Percentiles rank a stretch among this genome's conserved stretches.
Conservation (phyloP, 2,329 filamentous ascomycete species). For the Pleurostoma richardsiae region DNA sequence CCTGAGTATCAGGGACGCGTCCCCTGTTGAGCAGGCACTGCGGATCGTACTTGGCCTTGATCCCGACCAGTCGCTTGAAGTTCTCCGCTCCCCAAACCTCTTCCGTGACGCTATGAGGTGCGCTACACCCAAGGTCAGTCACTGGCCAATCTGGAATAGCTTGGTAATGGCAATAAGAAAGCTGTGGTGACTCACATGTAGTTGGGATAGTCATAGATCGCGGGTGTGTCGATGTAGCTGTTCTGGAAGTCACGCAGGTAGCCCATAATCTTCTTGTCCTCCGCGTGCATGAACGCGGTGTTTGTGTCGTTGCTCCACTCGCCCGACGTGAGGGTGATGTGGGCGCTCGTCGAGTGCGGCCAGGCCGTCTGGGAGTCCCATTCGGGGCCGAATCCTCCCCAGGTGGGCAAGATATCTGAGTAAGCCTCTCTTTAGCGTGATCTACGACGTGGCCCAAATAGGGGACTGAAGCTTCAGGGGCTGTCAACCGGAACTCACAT, state of each 20-base stretch:
- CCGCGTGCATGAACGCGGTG: conserved; percentile 3
- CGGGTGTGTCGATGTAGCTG: not conserved
- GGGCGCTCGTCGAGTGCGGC: conserved; percentile 5
- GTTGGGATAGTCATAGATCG: conserved; percentile 7
- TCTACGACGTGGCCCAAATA: too few relatives aligned
- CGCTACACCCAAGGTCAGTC: not conserved
- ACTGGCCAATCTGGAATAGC: too few relatives aligned
- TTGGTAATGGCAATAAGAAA: too few relatives aligned
- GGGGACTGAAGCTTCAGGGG: too few relatives aligned
- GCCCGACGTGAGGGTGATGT: conserved; percentile 5
- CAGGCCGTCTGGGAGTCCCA: conserved; percentile 6
- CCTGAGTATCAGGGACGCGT: conserved; percentile 2
- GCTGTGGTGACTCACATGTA: not conserved
- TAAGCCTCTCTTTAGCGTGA: too few relatives aligned
- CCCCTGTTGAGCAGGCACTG: conserved; percentile 5
- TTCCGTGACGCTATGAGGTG: conserved; percentile 1
- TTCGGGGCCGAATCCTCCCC: conserved; percentile 1
- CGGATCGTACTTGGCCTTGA: conserved; percentile 7
- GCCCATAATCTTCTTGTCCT: conserved; percentile 4
- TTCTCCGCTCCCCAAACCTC: conserved; percentile 8
- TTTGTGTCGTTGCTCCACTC: conserved; percentile 7
- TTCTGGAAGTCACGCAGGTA: conserved; percentile 5
- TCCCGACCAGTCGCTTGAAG: conserved; percentile 2
- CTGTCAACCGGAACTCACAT: conserved; percentile 1
- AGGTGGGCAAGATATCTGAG: conserved; percentile 4